These are phyloP conservation scores for Neospora caninum DNA, from an alignment of 169 alveolate genomes.

Conservation along the genomic window DNA sequence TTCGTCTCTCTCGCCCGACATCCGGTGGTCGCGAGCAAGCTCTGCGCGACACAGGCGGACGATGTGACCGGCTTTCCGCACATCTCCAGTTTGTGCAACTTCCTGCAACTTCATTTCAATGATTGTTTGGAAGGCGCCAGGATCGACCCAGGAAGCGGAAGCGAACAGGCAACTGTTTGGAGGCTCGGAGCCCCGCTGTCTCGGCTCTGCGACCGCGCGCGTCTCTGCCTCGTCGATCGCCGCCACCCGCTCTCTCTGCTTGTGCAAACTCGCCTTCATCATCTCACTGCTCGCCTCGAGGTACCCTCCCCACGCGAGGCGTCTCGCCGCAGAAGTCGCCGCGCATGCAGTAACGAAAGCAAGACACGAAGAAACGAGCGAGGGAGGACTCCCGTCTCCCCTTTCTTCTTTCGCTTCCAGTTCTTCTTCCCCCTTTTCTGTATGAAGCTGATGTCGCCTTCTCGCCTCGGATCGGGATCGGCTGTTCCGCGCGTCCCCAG, in stretches of 20 bases:
- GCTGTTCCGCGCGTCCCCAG: too few species aligned
- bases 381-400: background rate
- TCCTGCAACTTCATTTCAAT: conserved; percentile 20
- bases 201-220: too few species aligned
- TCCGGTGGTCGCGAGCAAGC: background rate
- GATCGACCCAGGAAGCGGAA: background rate
- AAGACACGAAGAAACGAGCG: background rate
- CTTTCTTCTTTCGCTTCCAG: background rate
- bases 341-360: background rate
- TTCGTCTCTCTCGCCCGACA: too few species aligned
- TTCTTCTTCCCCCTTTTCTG: too few species aligned
- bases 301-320: background rate
- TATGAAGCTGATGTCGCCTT: too few species aligned
- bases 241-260: background rate
- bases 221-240: too few species aligned
- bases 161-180: too few species aligned
- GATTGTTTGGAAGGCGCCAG: conserved; percentile 5
- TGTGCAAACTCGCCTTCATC: background rate
- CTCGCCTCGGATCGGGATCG: too few species aligned
- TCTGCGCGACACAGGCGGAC: background rate
- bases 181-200: too few species aligned
- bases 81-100: background rate
- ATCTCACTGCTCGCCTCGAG: background rate
- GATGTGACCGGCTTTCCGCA: background rate
- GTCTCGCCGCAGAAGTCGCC: background rate